These are phyloP conservation scores for Mortierella sp. DNA, from an alignment of 371 early-diverging fungal species.

Conservation along the genomic window DNA sequence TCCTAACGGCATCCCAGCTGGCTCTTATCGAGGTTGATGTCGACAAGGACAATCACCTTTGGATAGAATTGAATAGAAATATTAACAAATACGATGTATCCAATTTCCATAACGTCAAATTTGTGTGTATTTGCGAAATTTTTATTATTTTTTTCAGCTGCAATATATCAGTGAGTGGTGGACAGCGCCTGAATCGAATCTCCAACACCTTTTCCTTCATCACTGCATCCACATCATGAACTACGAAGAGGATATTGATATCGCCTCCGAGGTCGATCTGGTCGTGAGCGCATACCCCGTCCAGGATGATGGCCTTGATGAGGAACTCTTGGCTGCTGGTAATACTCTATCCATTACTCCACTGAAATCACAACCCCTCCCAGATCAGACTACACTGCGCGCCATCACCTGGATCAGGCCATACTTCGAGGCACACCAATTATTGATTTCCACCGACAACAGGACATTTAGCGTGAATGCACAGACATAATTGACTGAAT, in stretches of 20 bases:
- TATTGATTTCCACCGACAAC: neutral
- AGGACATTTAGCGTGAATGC: neutral
- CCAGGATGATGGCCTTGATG: constrained; percentile 61
- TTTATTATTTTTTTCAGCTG: neutral
- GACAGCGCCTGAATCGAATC: constrained; percentile 1
- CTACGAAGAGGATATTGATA: constrained; percentile 80
- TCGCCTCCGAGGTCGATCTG: constrained; percentile 88
- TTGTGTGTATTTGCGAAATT: neutral
- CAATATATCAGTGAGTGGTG: neutral
- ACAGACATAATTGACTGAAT: neutral
- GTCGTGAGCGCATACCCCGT: constrained; percentile 74
- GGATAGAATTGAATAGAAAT: constrained; percentile 1
- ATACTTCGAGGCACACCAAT: neutral
- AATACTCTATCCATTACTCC: constrained; percentile 1
- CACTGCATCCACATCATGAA: constrained; percentile 43
- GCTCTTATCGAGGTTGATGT: neutral
- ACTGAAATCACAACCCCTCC: neutral
- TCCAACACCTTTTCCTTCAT: constrained; percentile 30
- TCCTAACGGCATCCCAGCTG: constrained; percentile 18
- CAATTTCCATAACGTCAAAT: neutral
- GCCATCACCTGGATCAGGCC: neutral
- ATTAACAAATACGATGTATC: constrained; percentile 7
- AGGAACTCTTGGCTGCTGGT: constrained; percentile 54
- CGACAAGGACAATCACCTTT: constrained; percentile 15
- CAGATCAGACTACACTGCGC: constrained; percentile 8